phyloP scores from a whole-genome alignment of 2,329 filamentous ascomycete genomes.

The Graphium sp. region DNA sequence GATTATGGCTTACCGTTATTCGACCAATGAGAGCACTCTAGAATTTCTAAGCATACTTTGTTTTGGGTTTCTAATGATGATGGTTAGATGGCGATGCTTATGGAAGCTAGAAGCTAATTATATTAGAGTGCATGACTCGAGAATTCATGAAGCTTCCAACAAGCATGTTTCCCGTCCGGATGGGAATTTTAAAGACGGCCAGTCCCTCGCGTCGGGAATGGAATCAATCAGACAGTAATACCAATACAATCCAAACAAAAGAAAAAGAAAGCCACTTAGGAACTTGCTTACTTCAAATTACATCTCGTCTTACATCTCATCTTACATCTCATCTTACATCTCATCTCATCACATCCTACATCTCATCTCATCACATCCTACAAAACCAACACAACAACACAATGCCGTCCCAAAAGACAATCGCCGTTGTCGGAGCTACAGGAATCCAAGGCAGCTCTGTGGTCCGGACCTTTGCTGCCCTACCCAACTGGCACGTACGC shows the following conservation, averaged over 20 bases:
- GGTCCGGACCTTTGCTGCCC: slow-evolving; percentile 20
- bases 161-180: too few species aligned
- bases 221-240: background rate
- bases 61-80: too few species aligned
- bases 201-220: background rate
- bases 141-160: too few species aligned
- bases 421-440: slow-evolving; percentile 26
- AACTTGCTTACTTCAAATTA: background rate
- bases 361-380: too few species aligned
- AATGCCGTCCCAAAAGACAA: slow-evolving; percentile 11
- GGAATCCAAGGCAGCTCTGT: slow-evolving; percentile 31
- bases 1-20: too few species aligned
- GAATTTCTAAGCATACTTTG: too few species aligned
- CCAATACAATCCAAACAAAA: background rate
- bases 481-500: slow-evolving; percentile 21
- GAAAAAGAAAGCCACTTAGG: background rate
- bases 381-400: background rate
- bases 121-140: background rate
- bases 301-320: background rate
- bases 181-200: background rate
- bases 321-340: background rate
- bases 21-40: too few species aligned
- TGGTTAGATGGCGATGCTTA: background rate
- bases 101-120: background rate
- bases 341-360: too few species aligned